Percentiles rank a stretch among this genome's conserved stretches.
Conservation (phyloP, 805 yeast genomes). For the Starmerella vitae region DNA sequence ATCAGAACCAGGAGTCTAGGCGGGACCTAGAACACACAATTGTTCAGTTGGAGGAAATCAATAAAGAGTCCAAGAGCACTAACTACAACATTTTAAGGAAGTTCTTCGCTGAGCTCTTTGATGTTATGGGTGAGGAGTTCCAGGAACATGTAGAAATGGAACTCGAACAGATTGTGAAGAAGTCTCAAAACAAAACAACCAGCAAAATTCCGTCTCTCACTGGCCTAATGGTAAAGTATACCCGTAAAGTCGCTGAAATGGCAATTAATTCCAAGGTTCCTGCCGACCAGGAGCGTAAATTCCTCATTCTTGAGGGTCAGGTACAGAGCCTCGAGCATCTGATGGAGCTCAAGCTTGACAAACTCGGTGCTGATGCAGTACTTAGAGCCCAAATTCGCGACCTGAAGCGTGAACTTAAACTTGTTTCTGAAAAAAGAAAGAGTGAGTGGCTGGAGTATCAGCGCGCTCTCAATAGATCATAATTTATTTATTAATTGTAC, state of each 20-base stretch:
- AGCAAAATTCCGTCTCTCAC: conserved; percentile 19
- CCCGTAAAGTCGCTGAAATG: conserved; percentile 13
- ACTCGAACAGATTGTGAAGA: conserved; percentile 15
- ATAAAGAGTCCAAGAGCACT: conserved; percentile 3
- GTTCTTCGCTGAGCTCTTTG: conserved; percentile 17
- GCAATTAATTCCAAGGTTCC: conserved; percentile 4
- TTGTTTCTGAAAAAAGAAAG: conserved; percentile 18
- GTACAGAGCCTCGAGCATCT: conserved; percentile 12
- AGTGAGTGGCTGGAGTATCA: conserved; percentile 16
- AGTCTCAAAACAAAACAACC: conserved; percentile 5
- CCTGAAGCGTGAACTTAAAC: conserved; percentile 12
- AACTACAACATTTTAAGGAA: conserved; percentile 14
- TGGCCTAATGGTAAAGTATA: conserved; percentile 14
- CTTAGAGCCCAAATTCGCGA: conserved; percentile 18
- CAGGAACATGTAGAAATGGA: conserved; percentile 12
- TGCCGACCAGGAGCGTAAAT: background rate
- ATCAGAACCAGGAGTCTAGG: background rate
- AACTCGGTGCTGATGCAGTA: conserved; percentile 18
- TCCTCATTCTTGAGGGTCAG: conserved; percentile 14
- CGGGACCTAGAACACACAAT: conserved; percentile 2
- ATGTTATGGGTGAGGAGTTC: conserved; percentile 18
- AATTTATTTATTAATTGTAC: background rate
- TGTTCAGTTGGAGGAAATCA: conserved; percentile 4
- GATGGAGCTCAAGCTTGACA: conserved; percentile 12
- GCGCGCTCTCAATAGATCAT: conserved; percentile 2